These are phyloP conservation scores for Leccinum incarnatum DNA, from an alignment of 768 basidiomycete species.

Conservation along the genomic window DNA sequence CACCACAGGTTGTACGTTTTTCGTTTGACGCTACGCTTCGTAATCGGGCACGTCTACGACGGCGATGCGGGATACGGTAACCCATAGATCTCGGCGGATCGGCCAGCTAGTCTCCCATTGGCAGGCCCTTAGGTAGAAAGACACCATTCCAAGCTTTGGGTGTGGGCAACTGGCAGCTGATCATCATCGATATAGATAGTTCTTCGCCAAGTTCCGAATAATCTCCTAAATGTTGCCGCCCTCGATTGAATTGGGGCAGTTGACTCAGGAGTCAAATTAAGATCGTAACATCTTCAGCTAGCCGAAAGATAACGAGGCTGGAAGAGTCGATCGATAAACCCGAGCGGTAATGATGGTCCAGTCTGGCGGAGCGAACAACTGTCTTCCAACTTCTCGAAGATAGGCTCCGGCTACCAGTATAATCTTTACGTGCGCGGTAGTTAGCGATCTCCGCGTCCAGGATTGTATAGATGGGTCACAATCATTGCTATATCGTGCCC, in stretches of 20 bases:
- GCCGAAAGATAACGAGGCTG: neutral
- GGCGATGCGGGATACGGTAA: slow-evolving; percentile 4
- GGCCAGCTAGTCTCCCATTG: neutral
- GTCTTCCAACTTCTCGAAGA: neutral
- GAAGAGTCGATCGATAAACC: neutral
- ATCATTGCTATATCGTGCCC: neutral
- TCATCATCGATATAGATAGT: neutral
- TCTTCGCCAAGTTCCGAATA: neutral
- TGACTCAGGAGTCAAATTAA: neutral
- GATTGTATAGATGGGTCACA: neutral
- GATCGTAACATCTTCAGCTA: neutral
- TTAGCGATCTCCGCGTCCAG: neutral
- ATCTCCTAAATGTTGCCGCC: neutral
- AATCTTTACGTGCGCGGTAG: neutral
- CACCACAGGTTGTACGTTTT: neutral
- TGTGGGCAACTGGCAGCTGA: neutral
- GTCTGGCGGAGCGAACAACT: neutral
- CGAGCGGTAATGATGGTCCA: neutral
- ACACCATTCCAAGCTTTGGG: neutral
- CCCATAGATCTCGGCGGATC: neutral
- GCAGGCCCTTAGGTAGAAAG: neutral
- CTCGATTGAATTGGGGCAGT: neutral
- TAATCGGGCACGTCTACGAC: slow-evolving; percentile 1
- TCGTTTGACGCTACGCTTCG: neutral
- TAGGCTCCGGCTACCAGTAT: neutral